Conservation (phyloP, 2,329 filamentous ascomycete genomes). For the Drechslerella dactyloides region DNA sequence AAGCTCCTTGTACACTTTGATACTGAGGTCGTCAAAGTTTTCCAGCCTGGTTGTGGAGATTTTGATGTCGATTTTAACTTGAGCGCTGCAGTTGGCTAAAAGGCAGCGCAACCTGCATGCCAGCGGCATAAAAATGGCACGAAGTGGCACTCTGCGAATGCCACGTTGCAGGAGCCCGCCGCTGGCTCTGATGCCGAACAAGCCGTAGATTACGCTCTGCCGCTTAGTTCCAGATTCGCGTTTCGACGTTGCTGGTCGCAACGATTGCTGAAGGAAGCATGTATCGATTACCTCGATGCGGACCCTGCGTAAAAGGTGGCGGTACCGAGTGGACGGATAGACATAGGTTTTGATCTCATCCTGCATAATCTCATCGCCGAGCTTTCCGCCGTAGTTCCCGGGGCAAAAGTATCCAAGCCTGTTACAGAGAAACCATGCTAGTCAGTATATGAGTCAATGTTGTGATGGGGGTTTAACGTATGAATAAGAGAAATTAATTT, state of each 20-base stretch:
- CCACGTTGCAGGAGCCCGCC: neutral
- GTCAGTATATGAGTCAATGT: neutral
- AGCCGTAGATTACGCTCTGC: neutral
- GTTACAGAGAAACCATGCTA: neutral
- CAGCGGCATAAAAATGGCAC: slow-evolving; percentile 28
- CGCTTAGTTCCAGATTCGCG: neutral
- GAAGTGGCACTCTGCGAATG: slow-evolving; percentile 7
- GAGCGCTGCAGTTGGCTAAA: slow-evolving; percentile 18
- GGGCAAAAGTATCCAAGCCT: slow-evolving; percentile 32
- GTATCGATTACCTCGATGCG: slow-evolving; percentile 39
- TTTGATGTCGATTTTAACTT: slow-evolving; percentile 24
- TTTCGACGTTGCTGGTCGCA: neutral
- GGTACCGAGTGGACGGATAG: slow-evolving; percentile 32
- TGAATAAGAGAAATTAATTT: too few species aligned
- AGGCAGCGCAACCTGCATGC: slow-evolving; percentile 26
- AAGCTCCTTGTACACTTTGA: slow-evolving; percentile 21
- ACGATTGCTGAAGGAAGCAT: slow-evolving; percentile 22
- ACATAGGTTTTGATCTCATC: slow-evolving; percentile 36
- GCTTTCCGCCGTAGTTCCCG: slow-evolving; percentile 29
- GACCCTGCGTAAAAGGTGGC: slow-evolving; percentile 30
- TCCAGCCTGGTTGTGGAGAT: slow-evolving; percentile 28
- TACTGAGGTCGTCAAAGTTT: slow-evolving; percentile 33
- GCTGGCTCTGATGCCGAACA: neutral
- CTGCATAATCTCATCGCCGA: slow-evolving; percentile 33
- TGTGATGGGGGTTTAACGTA: too few species aligned